These are phyloP conservation scores for Botrytis deweyae DNA, from an alignment of 2,329 filamentous ascomycete genomes.

Conservation along the genomic window DNA sequence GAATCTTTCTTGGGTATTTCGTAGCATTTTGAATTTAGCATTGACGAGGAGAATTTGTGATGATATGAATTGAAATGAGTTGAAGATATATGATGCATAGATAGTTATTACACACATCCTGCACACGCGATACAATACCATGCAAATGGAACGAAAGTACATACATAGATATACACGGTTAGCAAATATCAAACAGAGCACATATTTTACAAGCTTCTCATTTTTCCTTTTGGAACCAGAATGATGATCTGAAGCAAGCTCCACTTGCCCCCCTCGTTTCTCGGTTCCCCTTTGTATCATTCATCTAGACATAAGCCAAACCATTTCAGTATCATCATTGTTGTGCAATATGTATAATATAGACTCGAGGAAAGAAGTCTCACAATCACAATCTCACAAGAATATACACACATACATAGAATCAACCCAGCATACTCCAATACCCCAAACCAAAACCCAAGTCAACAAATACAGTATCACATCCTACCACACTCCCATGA, in stretches of 20 bases:
- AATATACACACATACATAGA: too few relatives aligned
- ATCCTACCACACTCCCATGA: too few relatives aligned
- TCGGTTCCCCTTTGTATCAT: neutral
- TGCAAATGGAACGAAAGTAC: neutral
- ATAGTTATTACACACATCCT: neutral
- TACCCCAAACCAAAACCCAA: too few relatives aligned
- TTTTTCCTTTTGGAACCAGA: neutral
- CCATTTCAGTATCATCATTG: too few relatives aligned
- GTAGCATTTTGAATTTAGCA: neutral
- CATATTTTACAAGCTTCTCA: neutral
- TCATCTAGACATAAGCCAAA: neutral
- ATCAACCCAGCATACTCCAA: too few relatives aligned
- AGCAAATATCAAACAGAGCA: neutral
- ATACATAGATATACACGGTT: neutral
- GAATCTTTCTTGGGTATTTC: neutral
- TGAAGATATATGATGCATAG: neutral
- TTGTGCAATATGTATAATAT: too few relatives aligned
- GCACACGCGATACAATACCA: neutral
- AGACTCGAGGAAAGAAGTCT: too few relatives aligned
- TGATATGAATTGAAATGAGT: neutral
- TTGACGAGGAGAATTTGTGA: neutral
- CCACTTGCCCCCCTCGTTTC: neutral
- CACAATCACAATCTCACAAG: too few relatives aligned
- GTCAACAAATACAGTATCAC: too few relatives aligned
- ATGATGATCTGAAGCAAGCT: neutral